Evolutionary conservation across 2,329 filamentous ascomycete genomes (phyloP).

Genomic region (Diaporthe velutina): DNA sequence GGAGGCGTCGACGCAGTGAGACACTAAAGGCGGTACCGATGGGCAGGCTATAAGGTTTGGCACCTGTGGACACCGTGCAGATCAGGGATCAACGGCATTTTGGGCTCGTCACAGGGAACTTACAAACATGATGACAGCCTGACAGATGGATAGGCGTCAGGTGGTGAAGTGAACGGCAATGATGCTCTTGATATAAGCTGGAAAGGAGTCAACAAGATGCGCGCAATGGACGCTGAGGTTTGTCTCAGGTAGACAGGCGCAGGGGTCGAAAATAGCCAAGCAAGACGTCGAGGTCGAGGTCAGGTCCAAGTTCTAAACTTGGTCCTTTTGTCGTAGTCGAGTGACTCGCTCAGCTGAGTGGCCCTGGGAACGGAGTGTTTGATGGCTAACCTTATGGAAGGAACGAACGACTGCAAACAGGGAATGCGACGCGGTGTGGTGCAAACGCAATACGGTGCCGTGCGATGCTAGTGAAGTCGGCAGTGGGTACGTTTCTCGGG

Average conservation of each 20-base stretch:
- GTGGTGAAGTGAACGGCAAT: not conserved
- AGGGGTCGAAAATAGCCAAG: not conserved
- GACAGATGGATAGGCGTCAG: not conserved
- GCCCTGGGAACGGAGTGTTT: not conserved
- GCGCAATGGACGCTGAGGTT: not conserved
- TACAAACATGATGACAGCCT: constrained; percentile 29
- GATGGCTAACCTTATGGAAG: not conserved
- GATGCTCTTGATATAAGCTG: not conserved
- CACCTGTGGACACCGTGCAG: not conserved
- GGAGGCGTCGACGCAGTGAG: not conserved
- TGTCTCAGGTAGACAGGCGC: constrained; percentile 24
- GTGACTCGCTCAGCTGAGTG: not conserved
- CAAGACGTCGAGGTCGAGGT: not conserved
- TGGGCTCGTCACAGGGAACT: too few relatives aligned
- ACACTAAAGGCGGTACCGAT: not conserved
- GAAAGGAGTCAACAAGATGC: not conserved
- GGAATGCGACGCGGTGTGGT: not conserved
- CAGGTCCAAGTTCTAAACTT: constrained; percentile 5
- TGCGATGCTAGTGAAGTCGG: not conserved
- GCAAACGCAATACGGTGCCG: not conserved
- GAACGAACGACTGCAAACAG: not conserved
- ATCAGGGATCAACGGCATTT: constrained; percentile 16
- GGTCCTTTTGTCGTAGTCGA: not conserved
- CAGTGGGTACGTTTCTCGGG: not conserved
- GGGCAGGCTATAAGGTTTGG: constrained; percentile 2